Conservation (phyloP, 305 asterid species). For the Fraxinus greggii region DNA sequence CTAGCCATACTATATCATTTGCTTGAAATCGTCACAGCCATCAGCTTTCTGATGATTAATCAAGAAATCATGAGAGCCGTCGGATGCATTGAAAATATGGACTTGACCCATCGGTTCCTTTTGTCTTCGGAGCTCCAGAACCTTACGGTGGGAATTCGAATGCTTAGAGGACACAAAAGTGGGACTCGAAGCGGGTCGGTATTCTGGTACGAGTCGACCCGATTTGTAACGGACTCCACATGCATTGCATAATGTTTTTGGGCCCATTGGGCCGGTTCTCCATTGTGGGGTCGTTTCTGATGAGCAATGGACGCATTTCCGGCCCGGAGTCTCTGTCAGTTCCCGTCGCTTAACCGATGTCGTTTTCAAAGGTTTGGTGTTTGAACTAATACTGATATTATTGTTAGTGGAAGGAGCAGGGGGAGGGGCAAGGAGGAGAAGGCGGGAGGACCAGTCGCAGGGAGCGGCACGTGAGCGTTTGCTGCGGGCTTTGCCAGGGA, state of each 20-base stretch:
- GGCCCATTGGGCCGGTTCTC: conserved; percentile 96
- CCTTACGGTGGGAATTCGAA: conserved; percentile 93
- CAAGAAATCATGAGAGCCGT: conserved; percentile 78
- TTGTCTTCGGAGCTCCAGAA: conserved; percentile 86
- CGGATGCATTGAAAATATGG: conserved; percentile 52
- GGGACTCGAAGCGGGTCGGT: conserved; percentile 96
- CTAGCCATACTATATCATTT: conserved; percentile 52
- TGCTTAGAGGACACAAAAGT: conserved; percentile 70
- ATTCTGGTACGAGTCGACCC: conserved; percentile 88
- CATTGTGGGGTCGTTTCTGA: conserved; percentile 98
- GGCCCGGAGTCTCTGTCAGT: conserved; percentile 47
- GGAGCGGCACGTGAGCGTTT: conserved; percentile 91
- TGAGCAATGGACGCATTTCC: conserved; percentile 86
- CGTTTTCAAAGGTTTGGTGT: conserved; percentile 16
- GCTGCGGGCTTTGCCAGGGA: conserved; percentile 96
- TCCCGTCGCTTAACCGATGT: conserved; percentile 42
- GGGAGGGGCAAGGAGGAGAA: conserved; percentile 49
- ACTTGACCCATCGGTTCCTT: conserved; percentile 64
- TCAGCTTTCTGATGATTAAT: conserved; percentile 51
- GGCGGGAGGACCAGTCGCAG: conserved; percentile 96
- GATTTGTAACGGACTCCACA: conserved; percentile 93
- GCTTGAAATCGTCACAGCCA: conserved; percentile 60
- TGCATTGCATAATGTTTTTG: conserved; percentile 85
- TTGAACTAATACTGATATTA: not conserved
- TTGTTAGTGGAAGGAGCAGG: not conserved